phyloP scores from a whole-genome alignment of 1,139 yeast genomes.

The Hansenula sp. region DNA sequence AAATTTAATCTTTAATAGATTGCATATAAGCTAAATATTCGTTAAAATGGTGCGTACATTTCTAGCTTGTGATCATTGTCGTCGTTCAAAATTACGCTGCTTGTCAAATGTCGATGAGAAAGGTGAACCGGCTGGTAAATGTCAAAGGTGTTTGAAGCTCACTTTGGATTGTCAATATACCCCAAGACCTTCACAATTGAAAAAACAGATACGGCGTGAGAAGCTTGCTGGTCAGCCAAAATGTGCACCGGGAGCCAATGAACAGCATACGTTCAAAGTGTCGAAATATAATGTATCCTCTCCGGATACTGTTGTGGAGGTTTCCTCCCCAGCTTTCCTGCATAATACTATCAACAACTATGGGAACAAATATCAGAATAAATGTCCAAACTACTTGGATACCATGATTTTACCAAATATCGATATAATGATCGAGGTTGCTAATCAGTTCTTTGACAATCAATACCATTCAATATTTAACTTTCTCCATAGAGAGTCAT shows the following conservation, averaged over 20 bases:
- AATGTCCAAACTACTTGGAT: slow-evolving; percentile 7
- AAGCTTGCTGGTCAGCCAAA: background rate
- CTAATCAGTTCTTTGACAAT: slow-evolving; percentile 7
- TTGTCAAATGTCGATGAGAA: slow-evolving; percentile 1
- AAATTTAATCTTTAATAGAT: too few species aligned
- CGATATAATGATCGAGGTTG: slow-evolving; percentile 2
- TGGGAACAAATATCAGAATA: slow-evolving; percentile 6
- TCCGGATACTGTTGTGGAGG: background rate
- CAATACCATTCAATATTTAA: slow-evolving; percentile 9
- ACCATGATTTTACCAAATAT: slow-evolving; percentile 9
- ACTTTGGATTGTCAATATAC: slow-evolving; percentile 9
- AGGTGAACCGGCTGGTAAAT: slow-evolving; percentile 4
- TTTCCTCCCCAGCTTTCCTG: background rate
- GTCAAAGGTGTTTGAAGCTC: slow-evolving; percentile 9
- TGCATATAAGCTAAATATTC: too few species aligned
- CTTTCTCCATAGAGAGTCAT: slow-evolving; percentile 8
- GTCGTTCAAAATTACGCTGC: slow-evolving; percentile 11
- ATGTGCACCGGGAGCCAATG: background rate
- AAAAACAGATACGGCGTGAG: slow-evolving; percentile 4
- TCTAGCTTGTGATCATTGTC: slow-evolving; percentile 12
- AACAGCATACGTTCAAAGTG: background rate
- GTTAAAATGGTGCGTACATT: slow-evolving; percentile 5
- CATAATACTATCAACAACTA: slow-evolving; percentile 8
- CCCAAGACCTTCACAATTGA: slow-evolving; percentile 11
- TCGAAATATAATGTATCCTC: background rate